Base-by-base conservation (phyloP, 2,329 filamentous ascomycete species). In the Diaporthe sp. region DNA sequence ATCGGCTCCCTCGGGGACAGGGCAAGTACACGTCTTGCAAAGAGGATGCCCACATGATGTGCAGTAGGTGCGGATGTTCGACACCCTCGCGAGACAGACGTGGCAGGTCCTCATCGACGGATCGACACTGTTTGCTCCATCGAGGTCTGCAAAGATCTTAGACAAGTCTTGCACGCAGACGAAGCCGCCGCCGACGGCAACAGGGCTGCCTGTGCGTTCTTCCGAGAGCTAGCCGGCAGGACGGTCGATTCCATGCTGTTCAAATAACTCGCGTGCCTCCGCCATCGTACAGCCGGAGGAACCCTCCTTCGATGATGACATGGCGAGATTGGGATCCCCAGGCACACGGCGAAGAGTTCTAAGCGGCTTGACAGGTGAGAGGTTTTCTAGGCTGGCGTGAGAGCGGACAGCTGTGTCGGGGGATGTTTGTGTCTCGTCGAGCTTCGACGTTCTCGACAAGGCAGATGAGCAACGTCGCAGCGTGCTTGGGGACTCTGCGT, bases 1-100 rank as follows among this genome's bases (percentile, higher is more conserved):
- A 22, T 79, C 77, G 13, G 76, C 77, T 19, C 76, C 78, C 34
- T 79, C 72, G 4, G 81, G 79, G 13, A 84, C 74, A 70, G 87
- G 83, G 58, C 82, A 84, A 12, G 80, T 82, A 77, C 89, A 91
- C 73, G 86, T 86, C 44, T 81, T 77, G 78, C 89, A 91, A 22
- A 89, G 84, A 13, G 83, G 84, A 79, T 91, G 90, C 1, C 87
- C 88, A 77, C 89, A 91, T 57, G 84, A 84, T 42, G 82, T 79
- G 77, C 89, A 91, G 61, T 83, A 83, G 12, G 82, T 82, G 42
- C 83, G 81, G 17, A 83, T 81, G 60, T 31, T 60, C 22, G 73
- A 82, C 51, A 87, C 84, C 55, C 81, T 82, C 60, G 84, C 83
- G 17, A 85, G 86, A 78, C 89, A 91, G 13, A 88, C 81, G 78